Percentiles rank a stretch among this genome's conserved stretches.
Evolutionary conservation across 805 yeast genomes (phyloP).

Genomic region (Saccharomycopsis vini): DNA sequence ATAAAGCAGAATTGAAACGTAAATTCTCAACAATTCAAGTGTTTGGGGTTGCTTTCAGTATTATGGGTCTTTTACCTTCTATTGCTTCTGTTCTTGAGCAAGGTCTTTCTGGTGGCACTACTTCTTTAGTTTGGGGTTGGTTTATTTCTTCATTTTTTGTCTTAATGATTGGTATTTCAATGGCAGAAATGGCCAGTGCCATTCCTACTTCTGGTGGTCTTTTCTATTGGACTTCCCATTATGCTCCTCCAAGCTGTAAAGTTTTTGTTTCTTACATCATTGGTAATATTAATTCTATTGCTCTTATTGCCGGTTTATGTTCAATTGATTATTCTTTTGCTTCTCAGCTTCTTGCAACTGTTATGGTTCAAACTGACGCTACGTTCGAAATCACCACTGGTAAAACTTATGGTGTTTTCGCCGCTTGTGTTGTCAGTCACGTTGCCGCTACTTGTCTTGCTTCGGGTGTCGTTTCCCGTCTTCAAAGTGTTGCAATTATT

Average conservation of each 20-base stretch:
- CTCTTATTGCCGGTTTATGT: constrained; percentile 57
- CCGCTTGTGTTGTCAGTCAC: constrained; percentile 48
- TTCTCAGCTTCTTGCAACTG: constrained; percentile 48
- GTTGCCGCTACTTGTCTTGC: constrained; percentile 46
- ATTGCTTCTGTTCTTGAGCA: constrained; percentile 46
- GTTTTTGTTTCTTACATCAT: constrained; percentile 52
- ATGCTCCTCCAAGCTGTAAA: constrained; percentile 46
- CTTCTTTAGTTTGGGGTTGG: constrained; percentile 64
- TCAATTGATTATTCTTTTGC: constrained; percentile 66
- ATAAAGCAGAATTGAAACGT: constrained; percentile 59
- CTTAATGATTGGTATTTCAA: constrained; percentile 47
- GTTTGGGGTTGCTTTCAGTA: constrained; percentile 63
- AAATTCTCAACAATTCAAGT: constrained; percentile 53
- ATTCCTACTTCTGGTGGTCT: constrained; percentile 73
- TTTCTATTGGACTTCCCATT: constrained; percentile 59
- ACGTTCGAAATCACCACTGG: constrained; percentile 44
- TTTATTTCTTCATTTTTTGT: constrained; percentile 47
- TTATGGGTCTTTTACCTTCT: constrained; percentile 64
- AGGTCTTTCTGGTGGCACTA: constrained; percentile 37
- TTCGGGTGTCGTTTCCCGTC: constrained; percentile 44
- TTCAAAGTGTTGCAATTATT: constrained; percentile 52
- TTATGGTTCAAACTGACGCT: constrained; percentile 45
- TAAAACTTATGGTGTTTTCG: constrained; percentile 56
- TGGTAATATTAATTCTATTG: constrained; percentile 61
- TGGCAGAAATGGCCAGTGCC: constrained; percentile 60